phyloP scores from a whole-genome alignment of 2,329 filamentous ascomycete genomes.

The Aspergillus spinulosporus region DNA sequence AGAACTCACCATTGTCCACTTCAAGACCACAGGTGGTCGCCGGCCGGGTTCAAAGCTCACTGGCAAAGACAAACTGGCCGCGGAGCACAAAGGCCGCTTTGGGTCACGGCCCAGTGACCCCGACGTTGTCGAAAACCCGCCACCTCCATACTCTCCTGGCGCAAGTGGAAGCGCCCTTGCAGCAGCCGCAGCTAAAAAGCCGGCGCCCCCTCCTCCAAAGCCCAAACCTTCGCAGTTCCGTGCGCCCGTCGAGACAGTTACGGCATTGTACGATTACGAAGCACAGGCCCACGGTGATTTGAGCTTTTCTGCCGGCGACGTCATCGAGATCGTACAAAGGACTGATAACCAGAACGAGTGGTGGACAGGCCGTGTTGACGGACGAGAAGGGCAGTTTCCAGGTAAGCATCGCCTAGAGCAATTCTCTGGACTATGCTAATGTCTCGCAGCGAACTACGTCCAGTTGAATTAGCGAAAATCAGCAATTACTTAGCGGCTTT shows the following conservation, averaged over 20 bases:
- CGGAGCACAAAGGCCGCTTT: slow-evolving; percentile 39
- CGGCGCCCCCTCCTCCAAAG: slow-evolving; percentile 69
- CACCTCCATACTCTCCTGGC: slow-evolving; percentile 67
- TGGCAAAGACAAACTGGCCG: slow-evolving; percentile 38
- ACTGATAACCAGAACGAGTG: slow-evolving; percentile 93
- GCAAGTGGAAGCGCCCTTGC: slow-evolving; percentile 47
- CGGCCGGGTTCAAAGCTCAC: slow-evolving; percentile 35
- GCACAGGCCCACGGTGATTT: slow-evolving; percentile 93
- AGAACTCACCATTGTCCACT: slow-evolving; percentile 79
- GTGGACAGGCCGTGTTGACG: slow-evolving; percentile 84
- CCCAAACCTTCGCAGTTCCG: slow-evolving; percentile 76
- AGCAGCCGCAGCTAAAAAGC: slow-evolving; percentile 66
- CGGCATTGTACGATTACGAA: slow-evolving; percentile 92
- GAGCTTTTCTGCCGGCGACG: slow-evolving; percentile 85
- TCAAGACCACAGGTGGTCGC: slow-evolving; percentile 77
- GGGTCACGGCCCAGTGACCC: slow-evolving; percentile 37
- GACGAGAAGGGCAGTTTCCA: slow-evolving; percentile 87
- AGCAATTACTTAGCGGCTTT: slow-evolving; percentile 4
- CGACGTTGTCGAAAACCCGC: slow-evolving; percentile 59
- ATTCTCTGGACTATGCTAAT: slow-evolving; percentile 14
- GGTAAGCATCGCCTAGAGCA: slow-evolving; percentile 57
- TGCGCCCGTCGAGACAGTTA: slow-evolving; percentile 74
- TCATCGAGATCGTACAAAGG: slow-evolving; percentile 81
- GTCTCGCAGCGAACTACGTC: slow-evolving; percentile 39
- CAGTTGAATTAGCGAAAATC: slow-evolving; percentile 30